Conservation (phyloP, 2,329 filamentous ascomycete genomes). For the Sporothrix brasiliensis region DNA sequence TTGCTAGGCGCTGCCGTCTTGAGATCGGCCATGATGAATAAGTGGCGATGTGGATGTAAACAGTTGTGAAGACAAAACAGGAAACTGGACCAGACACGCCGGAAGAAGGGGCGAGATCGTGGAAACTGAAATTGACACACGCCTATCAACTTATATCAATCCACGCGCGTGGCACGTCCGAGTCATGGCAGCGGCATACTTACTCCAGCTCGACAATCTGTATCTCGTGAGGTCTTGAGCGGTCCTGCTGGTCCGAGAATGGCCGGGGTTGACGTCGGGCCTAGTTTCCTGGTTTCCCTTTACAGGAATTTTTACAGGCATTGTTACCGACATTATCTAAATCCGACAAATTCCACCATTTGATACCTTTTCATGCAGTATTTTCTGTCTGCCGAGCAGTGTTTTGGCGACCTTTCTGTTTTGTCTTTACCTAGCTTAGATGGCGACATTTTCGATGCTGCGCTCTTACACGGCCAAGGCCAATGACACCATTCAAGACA, state of each 20-base stretch:
- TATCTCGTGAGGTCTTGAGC: not conserved
- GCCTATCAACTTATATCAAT: slow-evolving; percentile 17
- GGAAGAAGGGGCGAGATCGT: not conserved
- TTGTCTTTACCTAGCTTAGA: slow-evolving; percentile 14
- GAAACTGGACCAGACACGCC: not conserved
- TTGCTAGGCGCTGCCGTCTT: not conserved
- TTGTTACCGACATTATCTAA: too few relatives aligned
- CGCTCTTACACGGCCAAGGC: not conserved
- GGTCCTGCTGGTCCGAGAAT: not conserved
- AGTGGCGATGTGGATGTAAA: not conserved
- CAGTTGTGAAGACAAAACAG: not conserved
- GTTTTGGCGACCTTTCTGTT: not conserved
- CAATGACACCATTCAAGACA: slow-evolving; percentile 16
- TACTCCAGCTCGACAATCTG: not conserved
- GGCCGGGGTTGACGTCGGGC: not conserved
- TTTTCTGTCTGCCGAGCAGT: too few relatives aligned
- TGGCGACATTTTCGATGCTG: slow-evolving; percentile 17
- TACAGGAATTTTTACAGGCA: not conserved
- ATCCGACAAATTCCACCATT: too few relatives aligned
- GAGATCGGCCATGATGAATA: slow-evolving; percentile 10
- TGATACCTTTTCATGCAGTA: not conserved
- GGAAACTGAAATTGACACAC: not conserved
- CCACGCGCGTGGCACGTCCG: not conserved
- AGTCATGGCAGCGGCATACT: not conserved
- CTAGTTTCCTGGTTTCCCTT: slow-evolving; percentile 6